Percentiles rank a stretch among this genome's conserved stretches.
phyloP scores from a whole-genome alignment of 2,329 filamentous ascomycete species.

The Colletotrichum chlorophyti region DNA sequence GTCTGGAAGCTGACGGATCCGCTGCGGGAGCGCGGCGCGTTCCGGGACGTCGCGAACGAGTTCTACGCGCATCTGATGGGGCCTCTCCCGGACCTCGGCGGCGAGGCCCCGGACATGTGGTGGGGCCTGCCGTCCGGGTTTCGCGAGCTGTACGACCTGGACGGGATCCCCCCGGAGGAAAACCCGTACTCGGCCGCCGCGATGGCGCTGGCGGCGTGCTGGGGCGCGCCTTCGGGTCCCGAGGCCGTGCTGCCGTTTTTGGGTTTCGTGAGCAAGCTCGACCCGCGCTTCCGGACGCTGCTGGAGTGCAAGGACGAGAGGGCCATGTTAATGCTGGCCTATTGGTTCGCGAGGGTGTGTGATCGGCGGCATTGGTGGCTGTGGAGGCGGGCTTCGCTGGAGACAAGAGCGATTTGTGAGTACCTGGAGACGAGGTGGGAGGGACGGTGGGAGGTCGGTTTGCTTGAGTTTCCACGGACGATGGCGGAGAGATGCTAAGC shows the following conservation, averaged over 20 bases:
- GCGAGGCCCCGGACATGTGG: conserved; percentile 29
- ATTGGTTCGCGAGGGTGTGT: conserved; percentile 61
- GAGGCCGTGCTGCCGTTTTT: conserved; percentile 48
- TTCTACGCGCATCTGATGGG: conserved; percentile 23
- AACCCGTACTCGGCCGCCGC: conserved; percentile 43
- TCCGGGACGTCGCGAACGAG: conserved; percentile 39
- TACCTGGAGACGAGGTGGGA: conserved; percentile 35
- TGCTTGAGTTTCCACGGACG: conserved; percentile 2
- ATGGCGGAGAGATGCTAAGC: not conserved
- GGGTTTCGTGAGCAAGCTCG: conserved; percentile 52
- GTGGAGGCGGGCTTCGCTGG: conserved; percentile 49
- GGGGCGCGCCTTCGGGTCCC: not conserved
- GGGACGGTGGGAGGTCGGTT: not conserved
- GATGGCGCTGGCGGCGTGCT: conserved; percentile 13
- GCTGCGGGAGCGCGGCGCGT: conserved; percentile 52
- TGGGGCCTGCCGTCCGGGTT: conserved; percentile 40
- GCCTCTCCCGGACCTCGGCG: conserved; percentile 20
- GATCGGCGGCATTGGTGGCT: conserved; percentile 54
- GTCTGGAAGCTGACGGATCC: conserved; percentile 60
- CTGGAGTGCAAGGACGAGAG: conserved; percentile 57
- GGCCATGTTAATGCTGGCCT: conserved; percentile 61
- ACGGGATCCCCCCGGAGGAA: conserved; percentile 26
- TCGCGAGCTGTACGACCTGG: conserved; percentile 36
- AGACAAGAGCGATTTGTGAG: conserved; percentile 57
- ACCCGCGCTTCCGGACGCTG: conserved; percentile 49